phyloP scores from a whole-genome alignment of 75 land plant genomes.

The Pinus taeda region DNA sequence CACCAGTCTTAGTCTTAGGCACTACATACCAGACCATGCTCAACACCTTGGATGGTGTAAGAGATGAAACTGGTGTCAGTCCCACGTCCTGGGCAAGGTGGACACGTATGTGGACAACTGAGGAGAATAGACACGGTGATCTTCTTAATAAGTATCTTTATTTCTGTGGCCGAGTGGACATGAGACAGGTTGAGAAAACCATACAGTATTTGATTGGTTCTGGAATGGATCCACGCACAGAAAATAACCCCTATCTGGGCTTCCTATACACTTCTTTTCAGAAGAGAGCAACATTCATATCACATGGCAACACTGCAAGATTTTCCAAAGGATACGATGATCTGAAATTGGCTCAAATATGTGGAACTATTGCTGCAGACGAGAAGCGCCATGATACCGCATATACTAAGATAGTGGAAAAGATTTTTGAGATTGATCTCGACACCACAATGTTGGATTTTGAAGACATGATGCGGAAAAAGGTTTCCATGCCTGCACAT shows the following conservation, averaged over 20 bases:
- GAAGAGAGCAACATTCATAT: conserved; percentile 53
- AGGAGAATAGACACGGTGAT: conserved; percentile 64
- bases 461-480: conserved; percentile 43
- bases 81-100: conserved; percentile 46
- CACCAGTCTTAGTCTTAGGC: too few species aligned
- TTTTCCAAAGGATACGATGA: conserved; percentile 46
- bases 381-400: conserved; percentile 59
- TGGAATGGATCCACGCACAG: conserved; percentile 47
- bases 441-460: conserved; percentile 38
- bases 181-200: conserved; percentile 47
- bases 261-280: conserved; percentile 52
- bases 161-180: conserved; percentile 52
- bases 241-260: conserved; percentile 46
- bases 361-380: conserved; percentile 55
- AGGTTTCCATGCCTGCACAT: conserved; percentile 43
- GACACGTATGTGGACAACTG: conserved; percentile 67
- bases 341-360: conserved; percentile 32
- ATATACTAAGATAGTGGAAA: conserved; percentile 61
- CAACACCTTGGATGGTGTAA: conserved; percentile 55
- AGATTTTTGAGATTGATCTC: conserved; percentile 58
- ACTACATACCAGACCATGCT: conserved; percentile 60
- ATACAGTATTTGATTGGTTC: conserved; percentile 56
- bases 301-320: conserved; percentile 67
- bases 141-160: conserved; percentile 51
- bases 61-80: conserved; percentile 59